Evolutionary conservation across 1,284 basidiomycete genomes (phyloP).

Genomic region (Fomitopsis betulina): DNA sequence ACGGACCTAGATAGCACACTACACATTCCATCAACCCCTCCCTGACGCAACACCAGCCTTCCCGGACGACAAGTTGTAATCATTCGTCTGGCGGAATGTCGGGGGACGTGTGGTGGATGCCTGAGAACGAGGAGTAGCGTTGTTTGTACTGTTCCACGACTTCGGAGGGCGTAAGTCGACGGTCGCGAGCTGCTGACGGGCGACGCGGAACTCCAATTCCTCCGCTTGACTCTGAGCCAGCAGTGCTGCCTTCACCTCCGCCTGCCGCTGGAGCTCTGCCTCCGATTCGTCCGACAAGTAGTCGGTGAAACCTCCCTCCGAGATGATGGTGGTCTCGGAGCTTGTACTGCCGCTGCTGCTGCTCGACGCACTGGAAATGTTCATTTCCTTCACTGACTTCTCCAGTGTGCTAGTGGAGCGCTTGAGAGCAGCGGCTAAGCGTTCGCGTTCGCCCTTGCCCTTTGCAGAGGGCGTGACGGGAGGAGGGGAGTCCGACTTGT

Average conservation of each 20-base stretch:
- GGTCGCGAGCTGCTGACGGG: slow-evolving; percentile 66
- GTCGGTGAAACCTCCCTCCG: slow-evolving; percentile 79
- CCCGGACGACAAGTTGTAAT: slow-evolving; percentile 5
- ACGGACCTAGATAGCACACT: neutral
- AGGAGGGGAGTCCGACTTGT: slow-evolving; percentile 10
- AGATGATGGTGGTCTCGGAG: slow-evolving; percentile 71
- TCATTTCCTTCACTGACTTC: slow-evolving; percentile 36
- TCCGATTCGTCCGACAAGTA: slow-evolving; percentile 83
- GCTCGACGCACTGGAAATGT: slow-evolving; percentile 39
- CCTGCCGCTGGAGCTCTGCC: slow-evolving; percentile 76
- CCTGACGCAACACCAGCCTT: slow-evolving; percentile 14
- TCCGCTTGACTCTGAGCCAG: slow-evolving; percentile 75
- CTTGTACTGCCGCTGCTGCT: slow-evolving; percentile 49
- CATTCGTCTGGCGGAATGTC: slow-evolving; percentile 12
- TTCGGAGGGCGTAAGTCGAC: slow-evolving; percentile 72
- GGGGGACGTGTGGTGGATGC: slow-evolving; percentile 10
- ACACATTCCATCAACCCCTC: slow-evolving; percentile 8
- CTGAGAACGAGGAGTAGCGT: slow-evolving; percentile 26
- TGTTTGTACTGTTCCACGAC: slow-evolving; percentile 47
- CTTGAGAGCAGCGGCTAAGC: slow-evolving; percentile 8
- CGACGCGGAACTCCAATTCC: slow-evolving; percentile 73
- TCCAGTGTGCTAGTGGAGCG: slow-evolving; percentile 28
- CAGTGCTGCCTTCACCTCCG: slow-evolving; percentile 67
- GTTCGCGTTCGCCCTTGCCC: slow-evolving; percentile 12
- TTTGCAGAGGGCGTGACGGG: slow-evolving; percentile 4